Conservation (phyloP, 2,329 filamentous ascomycete genomes). For the Microcyclospora tardicrescens region DNA sequence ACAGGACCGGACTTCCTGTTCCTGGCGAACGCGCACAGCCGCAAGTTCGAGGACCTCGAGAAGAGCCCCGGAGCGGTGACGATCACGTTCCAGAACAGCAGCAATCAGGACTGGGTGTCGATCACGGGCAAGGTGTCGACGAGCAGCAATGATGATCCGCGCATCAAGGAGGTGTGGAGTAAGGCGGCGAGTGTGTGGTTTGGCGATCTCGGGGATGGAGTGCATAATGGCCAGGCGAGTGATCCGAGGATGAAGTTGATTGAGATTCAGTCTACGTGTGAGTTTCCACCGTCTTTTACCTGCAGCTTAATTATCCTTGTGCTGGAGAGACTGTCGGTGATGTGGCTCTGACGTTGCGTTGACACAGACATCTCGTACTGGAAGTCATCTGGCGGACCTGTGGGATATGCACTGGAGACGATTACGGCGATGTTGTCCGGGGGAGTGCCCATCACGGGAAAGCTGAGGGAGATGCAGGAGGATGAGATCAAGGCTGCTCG, state of each 20-base stretch:
- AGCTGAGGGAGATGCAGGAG: too few relatives aligned
- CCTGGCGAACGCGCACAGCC: slow-evolving; percentile 35
- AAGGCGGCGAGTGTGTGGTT: slow-evolving; percentile 34
- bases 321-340: too few relatives aligned
- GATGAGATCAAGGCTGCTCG: too few relatives aligned
- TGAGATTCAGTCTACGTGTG: slow-evolving; percentile 24
- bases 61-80: slow-evolving; percentile 27
- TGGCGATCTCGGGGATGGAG: slow-evolving; percentile 37
- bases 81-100: slow-evolving; percentile 35
- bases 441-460: too few relatives aligned
- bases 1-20: slow-evolving; percentile 39
- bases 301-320: too few relatives aligned
- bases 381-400: too few relatives aligned
- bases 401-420: too few relatives aligned
- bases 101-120: slow-evolving; percentile 35
- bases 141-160: slow-evolving; percentile 30
- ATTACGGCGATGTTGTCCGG: too few relatives aligned
- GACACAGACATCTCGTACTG: too few relatives aligned
- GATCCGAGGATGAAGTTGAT: slow-evolving; percentile 37
- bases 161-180: slow-evolving; percentile 37
- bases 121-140: slow-evolving; percentile 32
- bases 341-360: too few relatives aligned
- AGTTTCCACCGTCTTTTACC: too few relatives aligned
- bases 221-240: slow-evolving; percentile 33
- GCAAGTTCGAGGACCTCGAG: slow-evolving; percentile 35